Conservation (phyloP, 1,284 basidiomycete genomes). For the Cryptococcus sp. region DNA sequence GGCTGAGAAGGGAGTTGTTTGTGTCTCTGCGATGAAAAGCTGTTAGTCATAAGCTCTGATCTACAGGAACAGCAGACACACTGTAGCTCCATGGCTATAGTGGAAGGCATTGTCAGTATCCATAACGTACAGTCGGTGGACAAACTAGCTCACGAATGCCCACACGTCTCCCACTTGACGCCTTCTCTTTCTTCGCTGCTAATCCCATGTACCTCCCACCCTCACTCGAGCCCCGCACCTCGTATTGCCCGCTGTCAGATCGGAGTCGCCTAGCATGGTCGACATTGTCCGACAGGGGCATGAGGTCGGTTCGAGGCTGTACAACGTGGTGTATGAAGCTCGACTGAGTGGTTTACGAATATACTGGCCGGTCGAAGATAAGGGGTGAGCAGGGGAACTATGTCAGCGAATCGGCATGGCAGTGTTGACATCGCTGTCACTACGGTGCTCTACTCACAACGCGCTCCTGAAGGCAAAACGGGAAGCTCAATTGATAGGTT, state of each 20-base stretch:
- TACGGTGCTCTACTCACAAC: too few species aligned
- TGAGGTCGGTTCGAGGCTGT: slow-evolving; percentile 7
- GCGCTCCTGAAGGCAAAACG: too few species aligned
- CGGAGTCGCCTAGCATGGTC: slow-evolving; percentile 10
- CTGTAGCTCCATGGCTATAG: slow-evolving; percentile 10
- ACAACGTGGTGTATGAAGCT: too few species aligned
- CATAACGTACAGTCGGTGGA: neutral
- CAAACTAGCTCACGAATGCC: slow-evolving; percentile 6
- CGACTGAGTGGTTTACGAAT: too few species aligned
- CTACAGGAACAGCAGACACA: neutral
- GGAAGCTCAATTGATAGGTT: too few species aligned
- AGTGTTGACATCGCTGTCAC: too few species aligned
- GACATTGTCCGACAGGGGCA: slow-evolving; percentile 33
- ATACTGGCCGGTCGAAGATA: too few species aligned
- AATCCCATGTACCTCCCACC: neutral
- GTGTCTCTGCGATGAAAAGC: slow-evolving; percentile 16
- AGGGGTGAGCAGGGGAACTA: too few species aligned
- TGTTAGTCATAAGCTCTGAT: slow-evolving; percentile 4
- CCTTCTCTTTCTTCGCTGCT: neutral
- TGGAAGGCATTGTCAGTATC: neutral
- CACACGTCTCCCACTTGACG: neutral
- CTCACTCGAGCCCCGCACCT: neutral
- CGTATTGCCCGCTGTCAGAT: slow-evolving; percentile 9
- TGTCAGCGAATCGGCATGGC: too few species aligned
- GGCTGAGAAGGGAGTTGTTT: slow-evolving; percentile 28